Base-by-base conservation (phyloP, 2,329 filamentous ascomycete species). In the Aspergillus sp. region DNA sequence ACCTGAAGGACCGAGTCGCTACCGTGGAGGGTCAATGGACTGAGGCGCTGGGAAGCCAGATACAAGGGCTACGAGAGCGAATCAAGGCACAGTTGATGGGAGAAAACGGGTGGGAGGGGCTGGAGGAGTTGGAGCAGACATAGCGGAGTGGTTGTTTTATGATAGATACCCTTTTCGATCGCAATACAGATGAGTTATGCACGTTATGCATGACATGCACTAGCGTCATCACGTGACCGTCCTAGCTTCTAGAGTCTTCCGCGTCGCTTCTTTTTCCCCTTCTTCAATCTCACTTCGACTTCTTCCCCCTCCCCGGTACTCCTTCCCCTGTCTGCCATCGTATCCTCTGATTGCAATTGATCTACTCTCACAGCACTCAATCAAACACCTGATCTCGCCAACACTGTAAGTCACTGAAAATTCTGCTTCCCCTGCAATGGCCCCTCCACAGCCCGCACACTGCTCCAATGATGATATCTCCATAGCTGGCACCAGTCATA, bases 21-120 rank as follows among this genome's bases (percentile, higher is more conserved):
- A 76, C 88, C 42, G 84, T 96, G 20, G 86, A 94, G 60, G 82
- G 86, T 34, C 86, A 93, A 61, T 96, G 91, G 89, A 69, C 73
- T 22, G 83, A 86, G 49, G 86, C 84, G 4, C 67, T 96, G n/a
- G 89, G 88, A 1, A 78, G 79, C 41, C 75, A 78, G 34, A 71
- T 96, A 46, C 74, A 74, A 39, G 72, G 68, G 11, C 78, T 88
- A 41, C 89, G 84, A 60, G 75, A 78, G 53, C 68, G 81, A 32
- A 80, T 94, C 0, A 78, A 79, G 33, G 72, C 71, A 17, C 88
- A 78, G 64, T 67, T 95, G 45, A 61, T 85, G 41, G 72, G 75
- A 50, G 79, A 77, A 39, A 86, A 83, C n/a, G 89, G 86, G 1
- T 93, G 88, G 85, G 86, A 93, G 45, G 86, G 93, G 59, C 68